Base-by-base conservation (phyloP, 305 asterid genomes). In the Ilex paraguariensis region DNA sequence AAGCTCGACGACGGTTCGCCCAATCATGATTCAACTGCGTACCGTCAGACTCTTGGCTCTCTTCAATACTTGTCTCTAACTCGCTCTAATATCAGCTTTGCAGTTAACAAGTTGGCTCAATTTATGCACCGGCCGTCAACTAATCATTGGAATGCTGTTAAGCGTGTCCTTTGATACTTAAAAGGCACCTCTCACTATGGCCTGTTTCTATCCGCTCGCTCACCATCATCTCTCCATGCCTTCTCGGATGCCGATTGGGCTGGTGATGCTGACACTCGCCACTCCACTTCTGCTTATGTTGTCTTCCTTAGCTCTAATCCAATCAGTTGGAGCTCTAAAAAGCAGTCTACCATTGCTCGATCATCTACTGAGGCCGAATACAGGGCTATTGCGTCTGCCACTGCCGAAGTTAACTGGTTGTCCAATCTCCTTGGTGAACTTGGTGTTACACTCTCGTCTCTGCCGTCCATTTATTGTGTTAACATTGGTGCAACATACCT, bases 11-110 rank as follows among this genome's bases (percentile, higher is more conserved):
- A 14, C 46, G 65, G 46, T 14, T 61, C 56, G 6, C 33, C 46
- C 8, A 5, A 14, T 42, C 65, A 61, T 49, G 44, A 61, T 61
- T 42, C 65, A 13, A 61, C 56, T 28, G 9, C 46, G 56, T 61
- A 48, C 46, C 45, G 31, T 30, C 45, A 45, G 16, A 31, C 46
- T 7, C 65, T 61, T 61, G 56, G 65, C 14, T 48, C 45, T 17
- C 44, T 48, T 10, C 44, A 61, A 10, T 61, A 50, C 15, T 13
- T 50, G 13, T 50, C 54, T 50, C 54, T 50, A 10, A 50, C 56
- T 16, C 65, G 31, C 7, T 56, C 46, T 45, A 56, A 46, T 48
- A 40, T 46, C 13, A 45, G 44, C 30, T 13, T 16, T 21, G 56
- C 1, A 1, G 31, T 61, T n/a, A 50, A 50, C 13, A 50, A 50